Evolutionary conservation across 352 stramenopile genomes (phyloP).

Genomic region (Aphanomyces astaci): DNA sequence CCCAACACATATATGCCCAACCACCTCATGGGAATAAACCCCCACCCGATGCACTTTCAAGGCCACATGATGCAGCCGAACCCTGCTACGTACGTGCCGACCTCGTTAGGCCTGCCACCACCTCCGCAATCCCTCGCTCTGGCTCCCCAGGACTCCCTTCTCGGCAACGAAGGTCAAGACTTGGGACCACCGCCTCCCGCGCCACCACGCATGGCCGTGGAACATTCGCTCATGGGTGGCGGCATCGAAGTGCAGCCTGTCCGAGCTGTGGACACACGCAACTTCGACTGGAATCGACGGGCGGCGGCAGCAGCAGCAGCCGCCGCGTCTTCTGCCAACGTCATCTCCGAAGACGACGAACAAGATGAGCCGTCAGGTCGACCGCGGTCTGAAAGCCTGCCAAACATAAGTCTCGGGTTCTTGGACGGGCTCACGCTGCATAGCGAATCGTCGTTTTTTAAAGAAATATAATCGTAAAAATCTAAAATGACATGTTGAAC

Average conservation of each 20-base stretch:
- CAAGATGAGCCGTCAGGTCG: conserved; percentile 21
- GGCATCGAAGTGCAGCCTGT: conserved; percentile 68
- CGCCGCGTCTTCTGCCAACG: not conserved
- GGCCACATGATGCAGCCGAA: not conserved
- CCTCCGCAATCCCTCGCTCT: not conserved
- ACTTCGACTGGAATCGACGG: conserved; percentile 63
- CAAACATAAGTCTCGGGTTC: conserved; percentile 24
- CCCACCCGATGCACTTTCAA: not conserved
- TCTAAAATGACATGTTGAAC: not conserved
- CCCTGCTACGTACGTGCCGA: not conserved
- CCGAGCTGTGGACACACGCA: conserved; percentile 70
- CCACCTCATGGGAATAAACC: conserved; percentile 22
- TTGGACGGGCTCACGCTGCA: conserved; percentile 19
- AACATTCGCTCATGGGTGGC: conserved; percentile 77
- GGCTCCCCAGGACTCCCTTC: not conserved
- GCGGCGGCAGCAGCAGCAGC: not conserved
- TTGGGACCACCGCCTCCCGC: conserved; percentile 52
- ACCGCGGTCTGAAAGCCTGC: conserved; percentile 35
- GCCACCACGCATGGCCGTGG: conserved; percentile 49
- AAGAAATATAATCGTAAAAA: conserved; percentile 30
- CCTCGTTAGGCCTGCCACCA: not conserved
- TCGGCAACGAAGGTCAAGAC: conserved; percentile 25
- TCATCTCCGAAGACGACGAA: conserved; percentile 23
- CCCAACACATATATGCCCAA: conserved; percentile 16
- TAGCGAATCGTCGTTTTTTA: conserved; percentile 24